phyloP scores from a whole-genome alignment of 441 rosid genomes.

The Erodium texanum region DNA sequence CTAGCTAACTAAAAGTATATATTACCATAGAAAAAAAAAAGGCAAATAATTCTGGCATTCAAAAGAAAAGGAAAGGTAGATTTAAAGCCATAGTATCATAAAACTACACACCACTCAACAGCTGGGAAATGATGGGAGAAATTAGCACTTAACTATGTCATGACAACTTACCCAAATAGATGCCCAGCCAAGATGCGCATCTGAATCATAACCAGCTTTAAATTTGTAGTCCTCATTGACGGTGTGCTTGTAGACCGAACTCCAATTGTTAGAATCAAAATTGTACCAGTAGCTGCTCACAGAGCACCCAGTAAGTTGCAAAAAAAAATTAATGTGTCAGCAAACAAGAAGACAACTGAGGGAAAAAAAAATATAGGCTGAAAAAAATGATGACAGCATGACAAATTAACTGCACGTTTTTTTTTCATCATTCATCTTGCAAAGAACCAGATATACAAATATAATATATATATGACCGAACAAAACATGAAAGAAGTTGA shows the following conservation, averaged over 20 bases:
- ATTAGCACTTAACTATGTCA: not conserved
- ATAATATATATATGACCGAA: not conserved
- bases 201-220: slow-evolving; percentile 91
- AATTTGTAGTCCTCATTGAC: slow-evolving; percentile 73
- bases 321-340: slow-evolving; percentile 6
- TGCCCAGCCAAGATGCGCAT: slow-evolving; percentile 82
- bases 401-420: not conserved
- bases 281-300: slow-evolving; percentile 76
- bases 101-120: not conserved
- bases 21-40: not conserved
- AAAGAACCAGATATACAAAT: not conserved
- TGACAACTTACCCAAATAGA: slow-evolving; percentile 80
- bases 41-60: not conserved
- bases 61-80: not conserved
- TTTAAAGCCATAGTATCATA: not conserved
- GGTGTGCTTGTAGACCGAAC: slow-evolving; percentile 85
- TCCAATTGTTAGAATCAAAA: slow-evolving; percentile 78
- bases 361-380: not conserved
- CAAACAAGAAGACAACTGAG: not conserved
- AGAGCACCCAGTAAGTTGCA: not conserved
- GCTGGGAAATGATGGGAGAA: not conserved
- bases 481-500: not conserved
- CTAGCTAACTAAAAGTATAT: not conserved
- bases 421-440: not conserved
- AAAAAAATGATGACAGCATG: not conserved